Evolutionary conservation across 208 protist genomes (phyloP).

Genomic region (Leishmania major): DNA sequence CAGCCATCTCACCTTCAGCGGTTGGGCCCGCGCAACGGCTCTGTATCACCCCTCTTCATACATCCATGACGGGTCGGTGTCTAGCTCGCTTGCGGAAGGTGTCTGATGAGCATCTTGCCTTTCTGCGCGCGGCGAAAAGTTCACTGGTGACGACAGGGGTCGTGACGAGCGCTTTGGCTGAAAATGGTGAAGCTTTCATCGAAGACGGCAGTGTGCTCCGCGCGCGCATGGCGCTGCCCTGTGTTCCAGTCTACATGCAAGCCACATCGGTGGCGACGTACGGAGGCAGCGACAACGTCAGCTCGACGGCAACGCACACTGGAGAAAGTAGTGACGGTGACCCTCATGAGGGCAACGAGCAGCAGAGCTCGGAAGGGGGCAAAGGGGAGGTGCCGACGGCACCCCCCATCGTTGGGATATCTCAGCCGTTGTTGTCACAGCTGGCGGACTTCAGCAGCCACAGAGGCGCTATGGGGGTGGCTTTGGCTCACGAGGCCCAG

Average conservation of each 20-base stretch:
- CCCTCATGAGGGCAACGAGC: not conserved
- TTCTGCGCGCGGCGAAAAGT: not conserved
- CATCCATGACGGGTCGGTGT: no score
- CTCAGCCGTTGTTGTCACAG: not conserved
- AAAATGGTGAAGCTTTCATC: not conserved
- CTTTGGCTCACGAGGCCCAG: not conserved
- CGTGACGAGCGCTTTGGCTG: not conserved
- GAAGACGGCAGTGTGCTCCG: not conserved
- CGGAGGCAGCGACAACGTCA: not conserved
- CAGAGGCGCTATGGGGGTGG: not conserved
- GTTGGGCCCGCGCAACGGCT: not conserved
- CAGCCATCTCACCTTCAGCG: not conserved
- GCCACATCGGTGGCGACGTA: not conserved
- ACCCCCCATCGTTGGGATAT: not conserved
- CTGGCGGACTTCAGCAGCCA: not conserved
- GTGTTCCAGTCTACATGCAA: slow-evolving; percentile 19
- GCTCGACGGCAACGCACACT: not conserved
- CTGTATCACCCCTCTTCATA: not conserved
- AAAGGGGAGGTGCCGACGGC: not conserved
- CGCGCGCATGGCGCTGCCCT: slow-evolving; percentile 1
- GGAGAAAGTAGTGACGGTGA: not conserved
- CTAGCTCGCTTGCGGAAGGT: not conserved
- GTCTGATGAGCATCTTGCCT: not conserved
- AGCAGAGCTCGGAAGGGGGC: not conserved
- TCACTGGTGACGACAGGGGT: not conserved